phyloP scores from a whole-genome alignment of 2,329 filamentous ascomycete genomes.

The Aureobasidium leucospermi region DNA sequence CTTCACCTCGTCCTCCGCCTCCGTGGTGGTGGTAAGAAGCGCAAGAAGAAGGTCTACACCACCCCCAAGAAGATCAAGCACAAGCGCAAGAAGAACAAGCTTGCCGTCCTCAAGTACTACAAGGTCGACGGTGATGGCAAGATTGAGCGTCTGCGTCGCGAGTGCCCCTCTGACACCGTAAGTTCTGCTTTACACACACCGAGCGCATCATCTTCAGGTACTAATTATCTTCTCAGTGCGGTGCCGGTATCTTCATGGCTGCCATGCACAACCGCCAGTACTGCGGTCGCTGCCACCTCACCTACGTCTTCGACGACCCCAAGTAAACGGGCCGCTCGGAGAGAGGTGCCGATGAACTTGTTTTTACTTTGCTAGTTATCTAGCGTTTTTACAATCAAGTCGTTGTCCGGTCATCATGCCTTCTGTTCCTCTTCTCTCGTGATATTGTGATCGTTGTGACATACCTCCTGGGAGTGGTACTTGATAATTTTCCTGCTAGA shows the following conservation, averaged over 20 bases:
- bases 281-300: conserved; percentile 68
- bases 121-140: conserved; percentile 99
- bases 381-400: conserved; percentile 9
- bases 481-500: too few relatives aligned
- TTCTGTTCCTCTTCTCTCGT: not conserved
- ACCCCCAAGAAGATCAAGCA: conserved; percentile 99
- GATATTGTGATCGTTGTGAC: not conserved
- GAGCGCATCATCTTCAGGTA: not conserved
- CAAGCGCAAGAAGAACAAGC: conserved; percentile 99
- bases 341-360: not conserved
- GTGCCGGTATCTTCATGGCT: conserved; percentile 99
- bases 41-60: conserved; percentile 99
- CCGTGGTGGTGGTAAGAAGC: conserved; percentile 98
- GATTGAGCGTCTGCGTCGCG: conserved; percentile 97
- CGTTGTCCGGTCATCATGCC: not conserved
- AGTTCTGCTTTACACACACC: conserved; percentile 33
- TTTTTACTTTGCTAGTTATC: not conserved
- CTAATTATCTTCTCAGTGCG: conserved; percentile 58
- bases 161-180: conserved; percentile 89
- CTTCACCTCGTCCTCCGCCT: conserved; percentile 97
- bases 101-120: conserved; percentile 99
- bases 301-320: conserved; percentile 61
- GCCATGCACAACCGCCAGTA: conserved; percentile 99
- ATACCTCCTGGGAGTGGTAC: too few relatives aligned
- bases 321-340: conserved; percentile 22